phyloP scores from a whole-genome alignment of 1,139 yeast species.

The Saccharomyces hybrid region DNA sequence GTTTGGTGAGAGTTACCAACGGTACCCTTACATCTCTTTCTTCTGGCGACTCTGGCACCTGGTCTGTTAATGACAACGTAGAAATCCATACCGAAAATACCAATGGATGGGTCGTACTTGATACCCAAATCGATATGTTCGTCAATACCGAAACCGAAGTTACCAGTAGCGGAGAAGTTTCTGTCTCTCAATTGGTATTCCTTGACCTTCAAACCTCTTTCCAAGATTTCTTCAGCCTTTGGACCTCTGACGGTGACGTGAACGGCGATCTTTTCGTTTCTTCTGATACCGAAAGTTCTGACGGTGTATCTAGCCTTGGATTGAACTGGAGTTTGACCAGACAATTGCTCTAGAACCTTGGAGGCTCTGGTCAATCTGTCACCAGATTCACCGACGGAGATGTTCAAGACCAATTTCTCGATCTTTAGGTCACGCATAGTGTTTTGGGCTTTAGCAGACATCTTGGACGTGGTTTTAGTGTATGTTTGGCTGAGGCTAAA shows the following conservation, averaged over 20 bases:
- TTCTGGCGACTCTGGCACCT: slow-evolving; percentile 98
- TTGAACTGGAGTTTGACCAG: slow-evolving; percentile 99
- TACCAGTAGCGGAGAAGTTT: slow-evolving; percentile 98
- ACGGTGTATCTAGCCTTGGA: slow-evolving; percentile 99
- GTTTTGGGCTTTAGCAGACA: slow-evolving; percentile 47
- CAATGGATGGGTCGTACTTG: slow-evolving; percentile 99
- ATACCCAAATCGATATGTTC: slow-evolving; percentile 99
- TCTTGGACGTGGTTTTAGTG: slow-evolving; percentile 22
- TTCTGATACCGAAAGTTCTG: slow-evolving; percentile 99
- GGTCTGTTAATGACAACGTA: slow-evolving; percentile 99
- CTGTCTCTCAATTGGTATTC: slow-evolving; percentile 92
- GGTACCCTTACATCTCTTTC: slow-evolving; percentile 89
- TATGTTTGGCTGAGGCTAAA: slow-evolving; percentile 4
- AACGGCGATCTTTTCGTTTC: slow-evolving; percentile 99
- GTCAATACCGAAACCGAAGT: slow-evolving; percentile 99
- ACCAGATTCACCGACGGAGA: slow-evolving; percentile 99
- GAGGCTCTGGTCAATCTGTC: slow-evolving; percentile 99
- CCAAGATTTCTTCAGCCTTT: slow-evolving; percentile 99
- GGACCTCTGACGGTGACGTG: slow-evolving; percentile 99
- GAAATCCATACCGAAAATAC: slow-evolving; percentile 99
- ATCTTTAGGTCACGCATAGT: slow-evolving; percentile 98
- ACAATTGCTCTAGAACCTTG: slow-evolving; percentile 98
- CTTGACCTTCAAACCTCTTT: slow-evolving; percentile 99
- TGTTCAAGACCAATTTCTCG: slow-evolving; percentile 98
- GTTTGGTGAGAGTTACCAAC: slow-evolving; percentile 93